phyloP scores from a whole-genome alignment of 2,329 filamentous ascomycete species.

The Alternaria angustiovoidea region DNA sequence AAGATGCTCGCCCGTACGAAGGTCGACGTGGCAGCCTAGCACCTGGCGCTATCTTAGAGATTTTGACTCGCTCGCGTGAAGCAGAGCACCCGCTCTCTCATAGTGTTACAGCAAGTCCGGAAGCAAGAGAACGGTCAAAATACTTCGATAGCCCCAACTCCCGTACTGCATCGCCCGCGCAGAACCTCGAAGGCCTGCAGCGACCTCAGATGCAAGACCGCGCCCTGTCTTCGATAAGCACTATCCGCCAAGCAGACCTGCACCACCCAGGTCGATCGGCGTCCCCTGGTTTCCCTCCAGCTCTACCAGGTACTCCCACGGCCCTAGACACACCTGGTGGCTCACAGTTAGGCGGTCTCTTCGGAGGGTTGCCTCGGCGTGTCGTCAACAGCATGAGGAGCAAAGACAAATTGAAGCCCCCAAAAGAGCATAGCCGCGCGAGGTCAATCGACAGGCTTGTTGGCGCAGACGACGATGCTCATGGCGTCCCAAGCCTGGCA shows the following conservation, averaged over 20 bases:
- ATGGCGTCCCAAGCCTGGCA: constrained; percentile 69
- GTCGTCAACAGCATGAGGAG: constrained; percentile 57
- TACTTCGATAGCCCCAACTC: constrained; percentile 50
- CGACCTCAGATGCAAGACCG: constrained; percentile 49
- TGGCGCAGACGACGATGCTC: constrained; percentile 69
- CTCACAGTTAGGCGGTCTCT: constrained; percentile 54
- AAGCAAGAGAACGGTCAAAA: constrained; percentile 51
- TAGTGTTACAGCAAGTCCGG: constrained; percentile 75
- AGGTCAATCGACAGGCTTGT: constrained; percentile 70
- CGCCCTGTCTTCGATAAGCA: constrained; percentile 56
- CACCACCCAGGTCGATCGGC: constrained; percentile 36
- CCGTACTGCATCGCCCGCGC: constrained; percentile 53
- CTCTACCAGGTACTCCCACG: constrained; percentile 55
- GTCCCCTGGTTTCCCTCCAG: constrained; percentile 53
- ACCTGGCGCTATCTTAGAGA: constrained; percentile 65
- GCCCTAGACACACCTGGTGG: constrained; percentile 54
- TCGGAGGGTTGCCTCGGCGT: constrained; percentile 56
- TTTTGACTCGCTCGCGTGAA: constrained; percentile 60
- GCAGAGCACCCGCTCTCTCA: constrained; percentile 77
- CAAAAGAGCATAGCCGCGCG: constrained; percentile 60
- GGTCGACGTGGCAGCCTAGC: constrained; percentile 65
- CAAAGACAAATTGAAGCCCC: constrained; percentile 53
- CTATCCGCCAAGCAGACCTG: constrained; percentile 54
- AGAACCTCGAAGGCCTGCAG: constrained; percentile 31
- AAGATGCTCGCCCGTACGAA: constrained; percentile 61